Evolutionary conservation across 257 asterid genomes (phyloP).

Genomic region (Fraxinus americana): DNA sequence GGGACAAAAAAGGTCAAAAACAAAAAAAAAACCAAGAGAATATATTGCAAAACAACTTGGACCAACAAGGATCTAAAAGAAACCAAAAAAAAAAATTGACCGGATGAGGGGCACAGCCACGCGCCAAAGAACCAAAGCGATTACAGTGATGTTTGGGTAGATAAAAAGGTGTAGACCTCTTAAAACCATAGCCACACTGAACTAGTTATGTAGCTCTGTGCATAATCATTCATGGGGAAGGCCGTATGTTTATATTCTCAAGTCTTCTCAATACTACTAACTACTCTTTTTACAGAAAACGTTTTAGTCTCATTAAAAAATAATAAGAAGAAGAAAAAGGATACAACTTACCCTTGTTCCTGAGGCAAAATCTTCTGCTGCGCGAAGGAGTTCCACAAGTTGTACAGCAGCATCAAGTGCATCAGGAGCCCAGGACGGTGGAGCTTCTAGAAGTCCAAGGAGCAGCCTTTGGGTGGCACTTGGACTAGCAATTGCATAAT

Average conservation of each 20-base stretch:
- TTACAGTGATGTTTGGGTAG: too few relatives aligned
- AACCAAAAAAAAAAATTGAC: too few relatives aligned
- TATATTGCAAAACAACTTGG: too few relatives aligned
- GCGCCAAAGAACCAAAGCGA: too few relatives aligned
- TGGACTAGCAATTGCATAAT: conserved; percentile 98
- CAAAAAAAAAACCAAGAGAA: too few relatives aligned
- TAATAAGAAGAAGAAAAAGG: background rate
- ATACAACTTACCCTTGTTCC: conserved; percentile 74
- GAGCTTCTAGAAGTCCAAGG: conserved; percentile 97
- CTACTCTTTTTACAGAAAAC: background rate
- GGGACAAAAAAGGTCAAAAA: too few relatives aligned
- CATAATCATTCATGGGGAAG: conserved; percentile 4
- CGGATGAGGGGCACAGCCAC: too few relatives aligned
- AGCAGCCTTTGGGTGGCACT: conserved; percentile 99
- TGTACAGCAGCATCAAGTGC: conserved; percentile 99
- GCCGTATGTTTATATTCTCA: background rate
- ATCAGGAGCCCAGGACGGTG: conserved; percentile 99
- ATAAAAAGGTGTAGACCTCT: too few relatives aligned
- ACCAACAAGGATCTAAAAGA: too few relatives aligned
- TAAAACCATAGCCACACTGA: too few relatives aligned
- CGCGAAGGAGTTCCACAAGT: conserved; percentile 96
- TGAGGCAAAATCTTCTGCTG: conserved; percentile 97
- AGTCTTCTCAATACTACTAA: conserved; percentile 3
- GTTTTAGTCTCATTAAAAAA: background rate
- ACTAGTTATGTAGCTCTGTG: too few relatives aligned